Percentiles rank a stretch among this genome's conserved stretches.
These are phyloP conservation scores for Nelumbo lutea DNA, from an alignment of 164 flowering plant genomes.

Conservation along the genomic window DNA sequence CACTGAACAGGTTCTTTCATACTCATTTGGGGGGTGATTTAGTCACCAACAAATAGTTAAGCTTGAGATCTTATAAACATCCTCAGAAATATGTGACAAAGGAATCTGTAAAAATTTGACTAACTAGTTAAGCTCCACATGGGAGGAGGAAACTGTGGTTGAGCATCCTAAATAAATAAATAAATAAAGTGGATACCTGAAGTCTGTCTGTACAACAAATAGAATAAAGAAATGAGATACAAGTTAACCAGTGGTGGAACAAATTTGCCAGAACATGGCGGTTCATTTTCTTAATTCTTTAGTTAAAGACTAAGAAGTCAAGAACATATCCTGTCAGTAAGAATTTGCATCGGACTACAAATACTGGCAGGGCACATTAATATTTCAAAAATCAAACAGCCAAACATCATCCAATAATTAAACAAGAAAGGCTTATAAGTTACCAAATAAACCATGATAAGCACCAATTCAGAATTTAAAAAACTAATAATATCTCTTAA, in stretches of 20 bases:
- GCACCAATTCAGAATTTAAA: background rate
- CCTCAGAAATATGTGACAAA: conserved; percentile 40
- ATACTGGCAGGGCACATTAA: background rate
- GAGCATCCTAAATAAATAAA: background rate
- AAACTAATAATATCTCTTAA: no score
- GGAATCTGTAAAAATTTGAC: conserved; percentile 52
- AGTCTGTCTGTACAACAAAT: no score
- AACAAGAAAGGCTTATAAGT: background rate
- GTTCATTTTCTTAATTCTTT: no score
- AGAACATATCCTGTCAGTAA: background rate
- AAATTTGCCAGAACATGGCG: no score
- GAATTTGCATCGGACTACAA: background rate
- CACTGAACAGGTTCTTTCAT: no score
- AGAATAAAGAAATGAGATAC: no score
- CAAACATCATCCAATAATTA: background rate
- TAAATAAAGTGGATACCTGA: no score
- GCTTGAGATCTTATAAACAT: conserved; percentile 37
- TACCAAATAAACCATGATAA: background rate
- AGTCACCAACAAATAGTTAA: no score
- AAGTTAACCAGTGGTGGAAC: background rate
- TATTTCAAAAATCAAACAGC: background rate
- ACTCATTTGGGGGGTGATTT: no score
- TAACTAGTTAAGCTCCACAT: background rate
- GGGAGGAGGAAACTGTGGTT: background rate
- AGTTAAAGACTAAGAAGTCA: background rate